Conservation (phyloP, 345 rosid species). For the Mallotus nudiflorus region DNA sequence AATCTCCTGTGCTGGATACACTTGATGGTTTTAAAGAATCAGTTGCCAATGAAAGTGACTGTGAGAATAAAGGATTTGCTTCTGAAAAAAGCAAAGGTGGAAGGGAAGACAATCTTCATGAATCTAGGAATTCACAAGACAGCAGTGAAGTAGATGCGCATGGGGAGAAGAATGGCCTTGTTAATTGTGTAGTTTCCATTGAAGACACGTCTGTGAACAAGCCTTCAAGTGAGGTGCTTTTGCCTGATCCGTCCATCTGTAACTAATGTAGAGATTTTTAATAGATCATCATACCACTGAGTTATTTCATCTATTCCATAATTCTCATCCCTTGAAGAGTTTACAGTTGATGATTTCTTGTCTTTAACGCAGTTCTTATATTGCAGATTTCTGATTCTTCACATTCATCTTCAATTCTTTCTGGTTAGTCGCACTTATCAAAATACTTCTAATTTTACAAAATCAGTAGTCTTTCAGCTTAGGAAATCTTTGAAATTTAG, state of each 20-base stretch:
- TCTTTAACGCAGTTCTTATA: not conserved
- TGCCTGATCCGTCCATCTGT: constrained; percentile 2
- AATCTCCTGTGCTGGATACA: constrained; percentile 52
- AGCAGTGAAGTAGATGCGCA: constrained; percentile 6
- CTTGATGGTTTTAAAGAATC: constrained; percentile 35
- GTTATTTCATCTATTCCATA: not conserved
- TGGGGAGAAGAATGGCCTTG: not conserved
- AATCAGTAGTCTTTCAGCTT: not conserved
- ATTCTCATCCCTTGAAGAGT: not conserved
- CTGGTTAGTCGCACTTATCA: constrained; percentile 16
- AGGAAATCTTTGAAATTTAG: not conserved
- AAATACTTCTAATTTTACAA: not conserved
- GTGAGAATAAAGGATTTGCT: constrained; percentile 20
- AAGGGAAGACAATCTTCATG: constrained; percentile 11
- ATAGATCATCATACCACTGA: not conserved
- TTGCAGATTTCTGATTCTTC: constrained; percentile 20
- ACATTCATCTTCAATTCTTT: constrained; percentile 11
- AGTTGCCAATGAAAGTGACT: constrained; percentile 30
- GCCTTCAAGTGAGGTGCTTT: constrained; percentile 19
- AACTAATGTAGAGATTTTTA: not conserved
- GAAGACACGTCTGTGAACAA: not conserved
- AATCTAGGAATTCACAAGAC: constrained; percentile 9
- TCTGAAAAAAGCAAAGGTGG: constrained; percentile 7
- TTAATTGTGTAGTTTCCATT: not conserved
- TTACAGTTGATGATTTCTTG: not conserved